Percentiles rank a stretch among this genome's conserved stretches.
Evolutionary conservation across 441 rosid genomes (phyloP).

Genomic region (Iberis amara): DNA sequence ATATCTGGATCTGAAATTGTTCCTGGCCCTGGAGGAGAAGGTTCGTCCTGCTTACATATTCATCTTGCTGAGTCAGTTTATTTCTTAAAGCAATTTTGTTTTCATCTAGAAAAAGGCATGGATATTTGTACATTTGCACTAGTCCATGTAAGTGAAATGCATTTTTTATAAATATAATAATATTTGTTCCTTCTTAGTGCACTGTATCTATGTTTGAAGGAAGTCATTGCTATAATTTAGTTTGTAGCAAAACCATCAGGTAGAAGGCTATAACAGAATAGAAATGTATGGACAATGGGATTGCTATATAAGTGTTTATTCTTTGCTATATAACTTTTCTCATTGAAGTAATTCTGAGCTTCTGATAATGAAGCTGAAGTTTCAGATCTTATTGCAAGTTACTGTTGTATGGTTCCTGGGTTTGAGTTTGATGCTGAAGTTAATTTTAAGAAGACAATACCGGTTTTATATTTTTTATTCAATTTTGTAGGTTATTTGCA

Average conservation of each 20-base stretch:
- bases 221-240: not conserved
- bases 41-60: conserved; percentile 34
- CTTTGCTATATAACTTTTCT: not conserved
- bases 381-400: conserved; percentile 4
- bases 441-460: not conserved
- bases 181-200: conserved; percentile 6
- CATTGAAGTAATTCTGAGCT: conserved; percentile 5
- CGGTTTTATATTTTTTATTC: not conserved
- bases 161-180: not conserved
- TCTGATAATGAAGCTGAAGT: conserved; percentile 8
- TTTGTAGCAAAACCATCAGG: not conserved
- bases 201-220: not conserved
- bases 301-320: no score
- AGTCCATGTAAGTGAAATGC: not conserved
- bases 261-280: not conserved
- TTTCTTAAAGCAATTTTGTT: not conserved
- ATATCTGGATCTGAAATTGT: conserved; percentile 64
- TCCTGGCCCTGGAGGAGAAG: conserved; percentile 54
- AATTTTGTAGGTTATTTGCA: conserved; percentile 50
- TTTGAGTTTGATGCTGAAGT: conserved; percentile 9
- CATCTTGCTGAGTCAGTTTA: conserved; percentile 7
- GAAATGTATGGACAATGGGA: not conserved
- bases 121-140: not conserved
- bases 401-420: conserved; percentile 1
- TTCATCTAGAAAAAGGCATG: not conserved